A percentile compares a stretch with the other conserved stretches of the same genome.
Evolutionary conservation across 2,329 filamentous ascomycete genomes (phyloP).

Genomic region (Didymellaceae sp.): DNA sequence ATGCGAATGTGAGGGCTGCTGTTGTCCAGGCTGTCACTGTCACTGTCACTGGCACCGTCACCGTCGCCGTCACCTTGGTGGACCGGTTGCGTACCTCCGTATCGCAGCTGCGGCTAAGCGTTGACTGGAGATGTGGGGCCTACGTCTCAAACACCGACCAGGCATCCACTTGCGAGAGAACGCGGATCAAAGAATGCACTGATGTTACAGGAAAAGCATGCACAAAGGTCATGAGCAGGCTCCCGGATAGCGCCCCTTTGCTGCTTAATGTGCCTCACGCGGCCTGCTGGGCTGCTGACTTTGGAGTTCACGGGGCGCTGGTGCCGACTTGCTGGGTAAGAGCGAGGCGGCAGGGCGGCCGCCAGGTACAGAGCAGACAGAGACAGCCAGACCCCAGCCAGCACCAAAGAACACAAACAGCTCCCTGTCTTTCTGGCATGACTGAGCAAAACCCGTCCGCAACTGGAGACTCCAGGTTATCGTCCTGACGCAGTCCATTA

Average conservation of each 20-base stretch:
- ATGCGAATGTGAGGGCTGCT: not conserved
- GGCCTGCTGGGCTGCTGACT: constrained; percentile 21
- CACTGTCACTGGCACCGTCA: not conserved
- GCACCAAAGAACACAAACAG: no score
- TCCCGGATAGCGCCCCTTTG: constrained; percentile 4
- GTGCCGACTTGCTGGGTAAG: constrained; percentile 14
- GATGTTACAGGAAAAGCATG: constrained; percentile 5
- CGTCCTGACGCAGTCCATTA: no score
- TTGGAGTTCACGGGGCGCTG: constrained; percentile 25
- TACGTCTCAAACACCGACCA: constrained; percentile 20
- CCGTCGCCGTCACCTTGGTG: not conserved
- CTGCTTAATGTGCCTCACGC: constrained; percentile 25
- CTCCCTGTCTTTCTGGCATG: no score
- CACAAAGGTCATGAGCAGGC: constrained; percentile 9
- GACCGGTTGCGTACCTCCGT: not conserved
- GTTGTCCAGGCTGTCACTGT: not conserved
- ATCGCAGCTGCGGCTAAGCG: not conserved
- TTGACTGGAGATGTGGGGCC: not conserved
- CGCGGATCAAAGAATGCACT: constrained; percentile 17
- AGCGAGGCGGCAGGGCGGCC: constrained; percentile 16
- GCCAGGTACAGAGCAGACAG: not conserved
- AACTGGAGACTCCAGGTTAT: no score
- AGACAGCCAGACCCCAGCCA: no score
- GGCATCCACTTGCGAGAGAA: constrained; percentile 20
- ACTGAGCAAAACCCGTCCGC: no score